phyloP scores from a whole-genome alignment of 352 stramenopile species.

The Phytophthora pini region DNA sequence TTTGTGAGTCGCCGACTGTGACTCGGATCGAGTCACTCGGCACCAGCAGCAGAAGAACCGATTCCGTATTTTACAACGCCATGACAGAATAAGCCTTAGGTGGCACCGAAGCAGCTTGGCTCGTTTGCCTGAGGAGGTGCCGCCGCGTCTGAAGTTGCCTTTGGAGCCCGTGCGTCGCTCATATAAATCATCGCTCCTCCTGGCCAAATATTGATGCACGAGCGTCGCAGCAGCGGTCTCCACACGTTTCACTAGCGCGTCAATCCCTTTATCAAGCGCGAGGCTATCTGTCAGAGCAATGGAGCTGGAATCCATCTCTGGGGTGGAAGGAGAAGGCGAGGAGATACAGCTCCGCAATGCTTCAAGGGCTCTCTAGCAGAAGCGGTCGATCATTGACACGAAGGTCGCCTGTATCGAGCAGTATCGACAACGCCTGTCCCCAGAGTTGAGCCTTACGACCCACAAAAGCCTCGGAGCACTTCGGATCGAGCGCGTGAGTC shows the following conservation, averaged over 20 bases:
- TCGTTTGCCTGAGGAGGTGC: not conserved
- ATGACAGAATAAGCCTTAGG: slow-evolving; percentile 17
- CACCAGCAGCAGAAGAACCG: not conserved
- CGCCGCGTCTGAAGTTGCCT: slow-evolving; percentile 13
- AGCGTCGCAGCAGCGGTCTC: slow-evolving; percentile 6
- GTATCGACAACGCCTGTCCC: slow-evolving; percentile 19
- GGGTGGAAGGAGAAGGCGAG: slow-evolving; percentile 10
- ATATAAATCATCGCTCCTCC: slow-evolving; percentile 28
- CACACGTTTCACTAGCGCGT: slow-evolving; percentile 8
- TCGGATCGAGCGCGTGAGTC: slow-evolving; percentile 18
- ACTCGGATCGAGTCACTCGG: no score
- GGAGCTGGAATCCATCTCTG: slow-evolving; percentile 15
- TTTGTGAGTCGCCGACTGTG: no score
- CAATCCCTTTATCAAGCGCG: not conserved
- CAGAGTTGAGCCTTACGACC: slow-evolving; percentile 13
- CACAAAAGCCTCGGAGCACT: slow-evolving; percentile 20
- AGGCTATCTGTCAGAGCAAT: slow-evolving; percentile 1
- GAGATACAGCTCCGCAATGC: not conserved
- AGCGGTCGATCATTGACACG: not conserved
- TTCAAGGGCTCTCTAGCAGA: not conserved
- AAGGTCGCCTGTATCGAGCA: slow-evolving; percentile 1
- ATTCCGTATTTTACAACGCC: slow-evolving; percentile 17
- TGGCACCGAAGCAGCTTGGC: slow-evolving; percentile 4
- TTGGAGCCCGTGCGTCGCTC: slow-evolving; percentile 26
- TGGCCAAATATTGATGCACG: slow-evolving; percentile 16